These are phyloP conservation scores for Exophiala viscosa DNA, from an alignment of 2,329 filamentous ascomycete species.

Conservation along the genomic window DNA sequence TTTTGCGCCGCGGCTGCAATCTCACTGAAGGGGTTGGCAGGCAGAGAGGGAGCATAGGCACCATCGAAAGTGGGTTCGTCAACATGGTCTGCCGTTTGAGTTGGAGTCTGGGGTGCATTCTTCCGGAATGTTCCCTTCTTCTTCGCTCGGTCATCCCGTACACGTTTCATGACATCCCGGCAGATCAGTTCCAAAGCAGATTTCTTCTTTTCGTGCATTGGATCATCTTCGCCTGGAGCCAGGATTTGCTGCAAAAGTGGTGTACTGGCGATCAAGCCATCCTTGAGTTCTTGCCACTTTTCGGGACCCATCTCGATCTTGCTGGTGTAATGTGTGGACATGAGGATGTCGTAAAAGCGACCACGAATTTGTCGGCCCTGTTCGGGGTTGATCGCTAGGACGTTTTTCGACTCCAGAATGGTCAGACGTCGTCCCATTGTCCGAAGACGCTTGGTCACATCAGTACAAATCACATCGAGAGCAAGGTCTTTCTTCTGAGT, in stretches of 20 bases:
- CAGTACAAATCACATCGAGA: conserved; percentile 73
- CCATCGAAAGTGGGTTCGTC: conserved; percentile 28
- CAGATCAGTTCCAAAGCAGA: conserved; percentile 69
- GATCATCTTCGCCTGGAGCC: conserved; percentile 49
- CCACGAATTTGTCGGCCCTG: conserved; percentile 63
- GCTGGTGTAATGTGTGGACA: conserved; percentile 63
- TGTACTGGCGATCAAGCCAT: conserved; percentile 61
- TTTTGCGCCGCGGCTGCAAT: conserved; percentile 9
- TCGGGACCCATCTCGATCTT: conserved; percentile 69
- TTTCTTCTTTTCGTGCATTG: conserved; percentile 53
- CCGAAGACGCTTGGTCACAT: conserved; percentile 77
- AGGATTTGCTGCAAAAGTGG: conserved; percentile 55
- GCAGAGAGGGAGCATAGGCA: conserved; percentile 16
- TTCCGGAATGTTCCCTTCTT: conserved; percentile 36
- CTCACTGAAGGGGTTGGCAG: conserved; percentile 19
- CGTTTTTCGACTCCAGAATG: conserved; percentile 70
- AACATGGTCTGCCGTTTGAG: conserved; percentile 42
- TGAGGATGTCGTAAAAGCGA: conserved; percentile 63
- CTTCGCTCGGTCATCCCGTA: conserved; percentile 63
- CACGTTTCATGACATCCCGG: conserved; percentile 72
- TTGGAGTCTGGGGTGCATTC: conserved; percentile 33
- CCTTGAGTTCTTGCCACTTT: conserved; percentile 68
- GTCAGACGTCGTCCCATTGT: conserved; percentile 63
- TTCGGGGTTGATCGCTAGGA: conserved; percentile 65
- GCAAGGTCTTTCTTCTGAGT: conserved; percentile 56